Percentiles rank a stretch among this genome's conserved stretches.
Conservation (phyloP, 768 basidiomycete species). For the Russula griseocarnosa region DNA sequence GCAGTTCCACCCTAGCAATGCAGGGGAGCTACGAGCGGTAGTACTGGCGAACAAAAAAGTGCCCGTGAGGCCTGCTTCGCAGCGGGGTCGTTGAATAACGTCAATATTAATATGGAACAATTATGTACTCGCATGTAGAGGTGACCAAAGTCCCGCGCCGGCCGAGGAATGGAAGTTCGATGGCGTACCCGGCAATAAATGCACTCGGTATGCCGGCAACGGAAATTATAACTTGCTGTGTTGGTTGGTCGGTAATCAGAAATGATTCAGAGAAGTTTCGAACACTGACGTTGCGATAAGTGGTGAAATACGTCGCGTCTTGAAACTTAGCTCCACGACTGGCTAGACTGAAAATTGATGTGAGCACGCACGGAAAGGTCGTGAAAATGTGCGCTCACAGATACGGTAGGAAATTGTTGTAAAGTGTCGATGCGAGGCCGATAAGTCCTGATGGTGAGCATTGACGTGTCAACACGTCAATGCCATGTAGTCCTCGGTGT, state of each 20-base stretch:
- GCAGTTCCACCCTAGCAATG: slow-evolving; percentile 77
- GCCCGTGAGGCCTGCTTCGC: slow-evolving; percentile 62
- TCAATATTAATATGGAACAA: slow-evolving; percentile 22
- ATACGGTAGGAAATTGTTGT: slow-evolving; percentile 40
- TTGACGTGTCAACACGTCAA: not conserved
- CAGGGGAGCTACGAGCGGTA: slow-evolving; percentile 64
- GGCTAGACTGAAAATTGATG: slow-evolving; percentile 31
- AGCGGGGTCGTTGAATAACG: slow-evolving; percentile 45
- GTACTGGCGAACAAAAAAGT: slow-evolving; percentile 71
- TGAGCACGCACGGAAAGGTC: not conserved
- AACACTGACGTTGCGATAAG: slow-evolving; percentile 38
- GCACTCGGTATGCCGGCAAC: slow-evolving; percentile 51
- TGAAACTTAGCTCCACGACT: slow-evolving; percentile 38
- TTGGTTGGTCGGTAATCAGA: not conserved
- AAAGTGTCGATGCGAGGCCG: slow-evolving; percentile 37
- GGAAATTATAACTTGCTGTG: slow-evolving; percentile 65
- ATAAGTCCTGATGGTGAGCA: slow-evolving; percentile 32
- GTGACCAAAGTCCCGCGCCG: slow-evolving; percentile 63
- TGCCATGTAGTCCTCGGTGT: not conserved
- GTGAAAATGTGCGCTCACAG: slow-evolving; percentile 30
- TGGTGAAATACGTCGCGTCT: slow-evolving; percentile 37
- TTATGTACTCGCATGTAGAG: slow-evolving; percentile 51
- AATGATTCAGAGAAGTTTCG: not conserved
- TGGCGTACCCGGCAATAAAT: slow-evolving; percentile 65
- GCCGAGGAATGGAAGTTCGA: slow-evolving; percentile 61